Evolutionary conservation across 495 filamentous ascomycete species (phyloP), one percentile per base, ranked within the genome.

Genomic region (Alectoria sarmentosa): DNA sequence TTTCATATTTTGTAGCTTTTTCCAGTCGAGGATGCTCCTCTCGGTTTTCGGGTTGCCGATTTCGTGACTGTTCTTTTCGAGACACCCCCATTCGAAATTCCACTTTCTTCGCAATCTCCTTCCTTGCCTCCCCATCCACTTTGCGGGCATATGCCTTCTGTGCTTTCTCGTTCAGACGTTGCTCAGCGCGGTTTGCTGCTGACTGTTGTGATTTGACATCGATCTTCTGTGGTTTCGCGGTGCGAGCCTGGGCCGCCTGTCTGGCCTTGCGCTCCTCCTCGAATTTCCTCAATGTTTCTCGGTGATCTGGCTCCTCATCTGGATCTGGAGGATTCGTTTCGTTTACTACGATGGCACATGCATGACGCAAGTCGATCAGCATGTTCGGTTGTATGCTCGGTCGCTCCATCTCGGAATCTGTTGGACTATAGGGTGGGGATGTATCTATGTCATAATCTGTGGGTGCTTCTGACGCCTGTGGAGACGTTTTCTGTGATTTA

Each of bases 401-500:
- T 4, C 69, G 67, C 65, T 71, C 69, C 66, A 67, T 69, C 46
- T 65, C 65, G 54, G 69, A 71, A 34, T 62, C 58, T 49, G 67
- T 69, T 10, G 69, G 69, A 57, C 67, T 71, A 52, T 71, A 71
- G 30, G 69, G 69, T 60, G 69, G 69, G 15, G 69, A 71, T 21
- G 65, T 63, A 57, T 71, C 67, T n/a, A 63, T 58, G 23, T 69
- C 67, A 44, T 71, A 69, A 32, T 69, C 65, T 10, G 58, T 54
- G 32, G 28, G 38, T 57, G 58, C 54, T 46, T 66, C 67, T 17
- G 59, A 9, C 17, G 60, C n/a, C 32, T 65, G 44, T 19, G 67
- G 56, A 37, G 64, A 38, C 26, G 58, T 54, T 42, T 66, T 66
- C 60, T 69, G 42, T 41, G 48, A 56, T 15, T 30, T 26, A 37